phyloP scores from a whole-genome alignment of 1,284 basidiomycete genomes.

The Coriolopsis trogii region DNA sequence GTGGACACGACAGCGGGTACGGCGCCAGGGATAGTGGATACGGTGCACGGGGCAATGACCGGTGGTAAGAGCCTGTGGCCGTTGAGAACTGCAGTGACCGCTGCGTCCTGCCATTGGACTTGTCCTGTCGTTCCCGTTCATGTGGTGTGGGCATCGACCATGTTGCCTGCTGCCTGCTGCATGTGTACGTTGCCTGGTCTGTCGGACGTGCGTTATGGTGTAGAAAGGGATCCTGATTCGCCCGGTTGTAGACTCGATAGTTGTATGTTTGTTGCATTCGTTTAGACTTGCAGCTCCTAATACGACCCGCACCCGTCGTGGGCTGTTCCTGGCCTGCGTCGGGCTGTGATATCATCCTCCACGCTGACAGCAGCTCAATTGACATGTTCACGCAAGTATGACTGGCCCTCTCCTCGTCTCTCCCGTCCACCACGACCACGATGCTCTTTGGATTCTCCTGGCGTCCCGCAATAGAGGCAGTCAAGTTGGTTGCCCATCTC shows the following conservation, averaged over 20 bases:
- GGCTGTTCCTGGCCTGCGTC: not conserved
- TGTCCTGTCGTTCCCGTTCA: not conserved
- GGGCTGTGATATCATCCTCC: not conserved
- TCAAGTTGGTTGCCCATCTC: slow-evolving; percentile 6
- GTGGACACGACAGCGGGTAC: slow-evolving; percentile 35
- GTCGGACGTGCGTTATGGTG: slow-evolving; percentile 13
- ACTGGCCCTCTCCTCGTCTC: not conserved
- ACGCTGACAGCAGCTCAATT: not conserved
- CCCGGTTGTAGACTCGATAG: slow-evolving; percentile 14
- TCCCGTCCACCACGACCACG: not conserved
- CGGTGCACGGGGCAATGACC: slow-evolving; percentile 31
- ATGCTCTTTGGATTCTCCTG: slow-evolving; percentile 6
- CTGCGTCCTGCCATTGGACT: not conserved
- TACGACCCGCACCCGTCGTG: slow-evolving; percentile 10
- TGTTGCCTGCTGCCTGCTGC: not conserved
- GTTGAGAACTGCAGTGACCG: not conserved
- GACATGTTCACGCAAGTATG: not conserved
- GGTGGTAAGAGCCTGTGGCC: slow-evolving; percentile 29
- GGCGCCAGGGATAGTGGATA: slow-evolving; percentile 31
- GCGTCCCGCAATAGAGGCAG: slow-evolving; percentile 1
- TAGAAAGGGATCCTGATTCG: slow-evolving; percentile 18
- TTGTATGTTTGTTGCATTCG: slow-evolving; percentile 25
- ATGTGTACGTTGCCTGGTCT: slow-evolving; percentile 12
- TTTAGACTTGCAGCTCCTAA: slow-evolving; percentile 27
- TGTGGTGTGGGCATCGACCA: not conserved